Percentiles rank a stretch among this genome's conserved stretches.
Conservation (phyloP, 2,329 filamentous ascomycete species). For the Coniochaeta sp. region DNA sequence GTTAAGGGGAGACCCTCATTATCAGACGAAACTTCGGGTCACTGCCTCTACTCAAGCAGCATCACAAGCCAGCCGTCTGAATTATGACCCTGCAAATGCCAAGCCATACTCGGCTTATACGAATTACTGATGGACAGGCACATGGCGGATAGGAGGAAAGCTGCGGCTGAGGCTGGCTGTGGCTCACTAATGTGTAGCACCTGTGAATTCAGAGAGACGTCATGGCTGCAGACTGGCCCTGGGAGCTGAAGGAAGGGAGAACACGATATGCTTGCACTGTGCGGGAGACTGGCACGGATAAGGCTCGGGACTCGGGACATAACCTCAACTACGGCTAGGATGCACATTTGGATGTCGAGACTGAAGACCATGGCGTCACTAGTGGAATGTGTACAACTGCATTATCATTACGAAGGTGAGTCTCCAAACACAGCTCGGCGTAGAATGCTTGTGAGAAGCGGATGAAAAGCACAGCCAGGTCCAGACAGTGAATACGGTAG, state of each 20-base stretch:
- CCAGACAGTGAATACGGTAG: no score
- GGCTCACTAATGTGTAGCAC: no score
- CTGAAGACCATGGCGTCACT: neutral
- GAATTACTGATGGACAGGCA: neutral
- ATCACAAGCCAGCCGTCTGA: neutral
- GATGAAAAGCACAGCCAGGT: no score
- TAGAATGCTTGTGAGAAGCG: no score
- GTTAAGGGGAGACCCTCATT: neutral
- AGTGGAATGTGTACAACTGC: neutral
- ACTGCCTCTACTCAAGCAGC: no score
- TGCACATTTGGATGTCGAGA: neutral
- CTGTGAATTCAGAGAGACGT: neutral
- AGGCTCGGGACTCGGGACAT: neutral
- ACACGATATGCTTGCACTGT: neutral
- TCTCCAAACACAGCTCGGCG: no score
- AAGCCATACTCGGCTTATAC: neutral
- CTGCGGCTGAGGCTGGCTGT: neutral
- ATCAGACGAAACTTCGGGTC: neutral
- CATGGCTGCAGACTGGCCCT: neutral
- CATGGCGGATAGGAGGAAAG: neutral
- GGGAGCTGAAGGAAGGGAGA: neutral
- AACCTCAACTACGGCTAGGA: neutral
- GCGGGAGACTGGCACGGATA: neutral
- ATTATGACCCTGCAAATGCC: neutral
- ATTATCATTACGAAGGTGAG: no score